Percentiles rank a stretch among this genome's conserved stretches.
These are phyloP conservation scores for Allantophomopsis cytisporea DNA, from an alignment of 2,329 filamentous ascomycete species.

Conservation along the genomic window DNA sequence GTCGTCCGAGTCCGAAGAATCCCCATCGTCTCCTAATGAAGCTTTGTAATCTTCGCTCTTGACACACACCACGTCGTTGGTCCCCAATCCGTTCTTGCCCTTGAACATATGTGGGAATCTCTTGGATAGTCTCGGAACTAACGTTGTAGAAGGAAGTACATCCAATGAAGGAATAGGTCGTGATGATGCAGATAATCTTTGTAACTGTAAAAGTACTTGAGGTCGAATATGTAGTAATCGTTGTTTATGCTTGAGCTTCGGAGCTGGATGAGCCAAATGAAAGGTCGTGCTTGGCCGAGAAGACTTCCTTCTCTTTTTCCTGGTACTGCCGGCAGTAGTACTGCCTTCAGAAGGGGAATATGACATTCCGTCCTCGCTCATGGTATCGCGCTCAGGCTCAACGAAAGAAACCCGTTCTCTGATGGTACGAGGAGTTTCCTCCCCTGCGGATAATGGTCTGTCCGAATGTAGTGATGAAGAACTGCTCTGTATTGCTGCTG, in stretches of 20 bases:
- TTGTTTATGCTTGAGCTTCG: constrained; percentile 44
- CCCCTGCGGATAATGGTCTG: constrained; percentile 14
- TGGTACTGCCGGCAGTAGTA: constrained; percentile 8
- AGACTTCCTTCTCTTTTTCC: constrained; percentile 27
- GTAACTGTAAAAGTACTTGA: constrained; percentile 57
- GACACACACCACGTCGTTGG: constrained; percentile 58
- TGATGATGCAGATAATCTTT: constrained; percentile 43
- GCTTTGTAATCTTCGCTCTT: constrained; percentile 52
- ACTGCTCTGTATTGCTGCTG: no score
- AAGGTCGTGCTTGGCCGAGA: constrained; percentile 47
- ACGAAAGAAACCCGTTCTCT: constrained; percentile 15
- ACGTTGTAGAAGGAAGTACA: constrained; percentile 56
- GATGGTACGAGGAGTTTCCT: constrained; percentile 4
- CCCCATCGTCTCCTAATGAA: constrained; percentile 36
- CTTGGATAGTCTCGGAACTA: constrained; percentile 43
- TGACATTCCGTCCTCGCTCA: constrained; percentile 18
- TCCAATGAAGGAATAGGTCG: constrained; percentile 59
- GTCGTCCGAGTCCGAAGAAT: constrained; percentile 34
- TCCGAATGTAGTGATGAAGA: constrained; percentile 3
- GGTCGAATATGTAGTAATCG: constrained; percentile 47
- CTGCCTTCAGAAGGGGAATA: constrained; percentile 16
- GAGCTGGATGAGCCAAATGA: constrained; percentile 53
- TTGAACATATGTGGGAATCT: constrained; percentile 51
- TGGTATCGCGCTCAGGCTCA: constrained; percentile 13
- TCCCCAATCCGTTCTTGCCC: constrained; percentile 47